phyloP scores from a whole-genome alignment of 768 basidiomycete species.

The Collybiopsis confluens region DNA sequence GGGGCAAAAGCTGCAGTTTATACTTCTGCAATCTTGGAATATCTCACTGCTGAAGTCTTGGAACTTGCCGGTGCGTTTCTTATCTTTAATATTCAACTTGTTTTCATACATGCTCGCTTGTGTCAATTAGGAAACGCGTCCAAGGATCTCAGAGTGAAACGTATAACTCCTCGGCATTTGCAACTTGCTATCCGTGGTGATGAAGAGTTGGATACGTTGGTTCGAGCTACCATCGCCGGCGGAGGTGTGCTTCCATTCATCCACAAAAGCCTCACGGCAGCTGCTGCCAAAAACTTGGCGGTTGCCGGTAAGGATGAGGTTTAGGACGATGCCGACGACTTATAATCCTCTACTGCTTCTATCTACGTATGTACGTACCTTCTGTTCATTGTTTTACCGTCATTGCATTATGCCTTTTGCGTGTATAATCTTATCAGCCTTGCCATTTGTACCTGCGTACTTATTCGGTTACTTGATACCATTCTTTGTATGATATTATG shows the following conservation, averaged over 20 bases:
- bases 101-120: background rate
- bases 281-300: slow-evolving; percentile 19
- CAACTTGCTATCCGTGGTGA: slow-evolving; percentile 96
- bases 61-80: slow-evolving; percentile 83
- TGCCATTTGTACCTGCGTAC: background rate
- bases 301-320: slow-evolving; percentile 42
- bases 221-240: slow-evolving; percentile 90
- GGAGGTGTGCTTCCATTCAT: slow-evolving; percentile 88
- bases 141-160: slow-evolving; percentile 94
- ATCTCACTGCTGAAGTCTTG: slow-evolving; percentile 92
- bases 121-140: slow-evolving; percentile 78
- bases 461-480: too few relatives aligned
- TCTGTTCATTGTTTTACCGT: background rate
- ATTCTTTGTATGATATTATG: background rate
- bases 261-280: slow-evolving; percentile 71
- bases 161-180: slow-evolving; percentile 93
- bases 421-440: background rate
- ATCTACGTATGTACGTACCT: background rate
- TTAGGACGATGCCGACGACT: background rate
- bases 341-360: background rate
- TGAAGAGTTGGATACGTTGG: slow-evolving; percentile 94
- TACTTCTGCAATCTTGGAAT: slow-evolving; percentile 93
- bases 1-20: slow-evolving; percentile 98
- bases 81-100: background rate
- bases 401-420: background rate